Conservation (phyloP, 2,329 filamentous ascomycete species). For the Stylonectria norvegica region DNA sequence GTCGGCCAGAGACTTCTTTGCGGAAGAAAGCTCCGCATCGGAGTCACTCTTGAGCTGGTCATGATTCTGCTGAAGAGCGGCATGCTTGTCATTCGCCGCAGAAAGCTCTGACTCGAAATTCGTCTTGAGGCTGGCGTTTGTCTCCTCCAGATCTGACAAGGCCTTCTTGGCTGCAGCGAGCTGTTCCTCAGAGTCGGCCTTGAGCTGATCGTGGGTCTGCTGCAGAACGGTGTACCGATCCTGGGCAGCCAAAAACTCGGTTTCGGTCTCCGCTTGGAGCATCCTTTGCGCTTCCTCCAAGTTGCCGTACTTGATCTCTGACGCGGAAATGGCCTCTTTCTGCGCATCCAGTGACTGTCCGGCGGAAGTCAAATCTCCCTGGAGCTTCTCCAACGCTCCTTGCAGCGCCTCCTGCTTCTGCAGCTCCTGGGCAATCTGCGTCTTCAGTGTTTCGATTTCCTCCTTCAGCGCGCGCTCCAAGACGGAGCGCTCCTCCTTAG, state of each 20-base stretch:
- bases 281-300: slow-evolving; percentile 23
- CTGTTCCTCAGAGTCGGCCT: slow-evolving; percentile 24
- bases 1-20: not conserved
- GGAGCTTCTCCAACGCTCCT: slow-evolving; percentile 22
- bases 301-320: slow-evolving; percentile 17
- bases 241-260: slow-evolving; percentile 23
- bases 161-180: slow-evolving; percentile 31
- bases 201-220: slow-evolving; percentile 23
- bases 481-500: slow-evolving; percentile 33
- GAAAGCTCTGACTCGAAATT: not conserved
- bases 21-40: slow-evolving; percentile 11
- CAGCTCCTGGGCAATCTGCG: slow-evolving; percentile 33
- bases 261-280: slow-evolving; percentile 22
- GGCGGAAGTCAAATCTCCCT: slow-evolving; percentile 27
- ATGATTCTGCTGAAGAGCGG: slow-evolving; percentile 28
- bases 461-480: slow-evolving; percentile 31
- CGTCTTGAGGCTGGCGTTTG: slow-evolving; percentile 18
- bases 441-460: slow-evolving; percentile 31
- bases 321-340: slow-evolving; percentile 24
- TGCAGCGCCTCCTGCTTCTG: slow-evolving; percentile 33
- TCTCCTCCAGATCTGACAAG: slow-evolving; percentile 31
- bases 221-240: slow-evolving; percentile 18
- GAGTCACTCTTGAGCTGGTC: slow-evolving; percentile 1
- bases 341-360: slow-evolving; percentile 17
- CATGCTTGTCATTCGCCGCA: slow-evolving; percentile 25